phyloP scores from a whole-genome alignment of 2,329 filamentous ascomycete species.

The Pleomassaria siparia region DNA sequence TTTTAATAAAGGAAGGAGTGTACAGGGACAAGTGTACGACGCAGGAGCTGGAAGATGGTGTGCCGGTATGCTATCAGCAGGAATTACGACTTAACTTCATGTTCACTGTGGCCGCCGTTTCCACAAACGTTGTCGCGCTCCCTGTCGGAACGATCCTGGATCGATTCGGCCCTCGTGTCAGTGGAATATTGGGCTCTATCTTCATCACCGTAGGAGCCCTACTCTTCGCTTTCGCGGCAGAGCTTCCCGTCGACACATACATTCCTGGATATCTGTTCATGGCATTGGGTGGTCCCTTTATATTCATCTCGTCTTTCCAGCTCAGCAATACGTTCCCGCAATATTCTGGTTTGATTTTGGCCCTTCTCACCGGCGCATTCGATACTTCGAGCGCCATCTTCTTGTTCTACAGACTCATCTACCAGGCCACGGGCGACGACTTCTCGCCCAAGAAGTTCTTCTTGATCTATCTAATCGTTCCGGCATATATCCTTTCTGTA shows the following conservation, averaged over 20 bases:
- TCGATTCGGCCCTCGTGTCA: conserved; percentile 74
- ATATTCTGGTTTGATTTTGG: conserved; percentile 52
- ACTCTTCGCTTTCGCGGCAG: conserved; percentile 68
- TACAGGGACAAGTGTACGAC: conserved; percentile 41
- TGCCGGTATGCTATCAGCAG: conserved; percentile 42
- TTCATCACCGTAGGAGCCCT: conserved; percentile 71
- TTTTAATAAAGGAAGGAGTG: conserved; percentile 39
- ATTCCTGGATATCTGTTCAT: conserved; percentile 54
- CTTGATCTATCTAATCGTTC: conserved; percentile 52
- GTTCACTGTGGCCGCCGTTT: conserved; percentile 88
- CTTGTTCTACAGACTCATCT: conserved; percentile 50
- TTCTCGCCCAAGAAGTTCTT: conserved; percentile 54
- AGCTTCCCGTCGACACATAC: conserved; percentile 69
- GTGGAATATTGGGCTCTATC: conserved; percentile 69
- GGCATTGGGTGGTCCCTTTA: conserved; percentile 53
- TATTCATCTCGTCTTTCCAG: conserved; percentile 55
- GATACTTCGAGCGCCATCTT: conserved; percentile 54
- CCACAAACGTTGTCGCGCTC: conserved; percentile 82
- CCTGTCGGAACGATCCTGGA: conserved; percentile 86
- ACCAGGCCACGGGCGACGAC: conserved; percentile 44
- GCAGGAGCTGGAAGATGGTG: conserved; percentile 37
- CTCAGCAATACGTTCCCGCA: conserved; percentile 55
- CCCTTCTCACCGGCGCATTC: conserved; percentile 54
- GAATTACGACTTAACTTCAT: conserved; percentile 72
- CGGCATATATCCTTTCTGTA: conserved; percentile 46